These are phyloP conservation scores for Aspergillus homomorphus DNA, from an alignment of 495 filamentous ascomycete genomes.

Conservation along the genomic window DNA sequence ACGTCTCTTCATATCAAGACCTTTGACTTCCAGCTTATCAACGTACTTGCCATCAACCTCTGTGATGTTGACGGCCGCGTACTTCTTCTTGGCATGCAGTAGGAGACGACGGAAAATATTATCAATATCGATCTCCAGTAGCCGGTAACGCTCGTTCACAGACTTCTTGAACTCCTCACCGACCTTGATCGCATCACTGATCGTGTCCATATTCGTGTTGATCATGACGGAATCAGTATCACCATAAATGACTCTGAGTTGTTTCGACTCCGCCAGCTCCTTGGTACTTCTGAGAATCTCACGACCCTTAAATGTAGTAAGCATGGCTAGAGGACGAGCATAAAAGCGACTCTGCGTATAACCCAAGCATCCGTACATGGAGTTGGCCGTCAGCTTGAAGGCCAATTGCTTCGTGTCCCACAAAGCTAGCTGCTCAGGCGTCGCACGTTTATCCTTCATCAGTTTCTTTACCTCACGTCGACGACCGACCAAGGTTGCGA, in stretches of 20 bases:
- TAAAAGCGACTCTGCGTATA: slow-evolving; percentile 97
- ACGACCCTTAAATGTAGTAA: slow-evolving; percentile 95
- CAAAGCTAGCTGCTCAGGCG: slow-evolving; percentile 79
- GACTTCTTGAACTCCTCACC: slow-evolving; percentile 75
- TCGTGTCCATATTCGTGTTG: slow-evolving; percentile 93
- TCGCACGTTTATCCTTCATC: slow-evolving; percentile 92
- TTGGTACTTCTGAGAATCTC: slow-evolving; percentile 96
- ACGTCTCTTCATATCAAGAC: slow-evolving; percentile 93
- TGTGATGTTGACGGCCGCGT: slow-evolving; percentile 91
- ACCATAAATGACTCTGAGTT: slow-evolving; percentile 92
- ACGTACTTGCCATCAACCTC: slow-evolving; percentile 85
- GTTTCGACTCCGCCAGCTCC: slow-evolving; percentile 83
- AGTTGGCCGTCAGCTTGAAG: slow-evolving; percentile 95
- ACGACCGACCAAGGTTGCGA: slow-evolving; percentile 83
- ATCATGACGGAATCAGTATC: slow-evolving; percentile 99
- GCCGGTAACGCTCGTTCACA: slow-evolving; percentile 85
- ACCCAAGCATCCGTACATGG: slow-evolving; percentile 98
- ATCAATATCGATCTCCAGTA: slow-evolving; percentile 96
- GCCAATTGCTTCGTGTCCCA: slow-evolving; percentile 99
- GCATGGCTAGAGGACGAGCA: slow-evolving; percentile 87
- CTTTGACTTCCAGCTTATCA: slow-evolving; percentile 96
- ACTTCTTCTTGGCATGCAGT: slow-evolving; percentile 98
- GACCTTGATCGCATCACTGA: slow-evolving; percentile 84
- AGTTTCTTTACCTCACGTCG: slow-evolving; percentile 87
- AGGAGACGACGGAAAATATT: slow-evolving; percentile 93